Percentiles rank a stretch among this genome's conserved stretches.
phyloP scores from a whole-genome alignment of 495 filamentous ascomycete genomes.

The Aspergillus saccharolyticus region DNA sequence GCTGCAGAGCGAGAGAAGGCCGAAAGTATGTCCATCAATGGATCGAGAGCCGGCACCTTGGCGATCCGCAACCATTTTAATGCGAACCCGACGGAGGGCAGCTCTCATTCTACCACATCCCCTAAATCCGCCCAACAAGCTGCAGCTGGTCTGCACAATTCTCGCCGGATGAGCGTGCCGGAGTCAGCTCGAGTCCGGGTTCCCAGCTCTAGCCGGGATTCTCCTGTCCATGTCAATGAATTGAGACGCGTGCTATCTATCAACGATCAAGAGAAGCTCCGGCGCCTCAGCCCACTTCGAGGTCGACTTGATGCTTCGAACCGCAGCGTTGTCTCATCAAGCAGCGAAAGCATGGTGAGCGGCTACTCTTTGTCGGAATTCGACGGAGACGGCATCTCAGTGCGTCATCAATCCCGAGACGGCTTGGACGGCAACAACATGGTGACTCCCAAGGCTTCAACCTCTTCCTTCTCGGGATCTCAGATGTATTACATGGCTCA shows the following conservation, averaged over 20 bases:
- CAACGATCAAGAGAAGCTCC: slow-evolving; percentile 30
- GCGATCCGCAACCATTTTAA: slow-evolving; percentile 52
- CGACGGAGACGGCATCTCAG: slow-evolving; percentile 28
- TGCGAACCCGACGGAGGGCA: slow-evolving; percentile 47
- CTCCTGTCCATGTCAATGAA: slow-evolving; percentile 80
- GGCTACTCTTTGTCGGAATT: slow-evolving; percentile 35
- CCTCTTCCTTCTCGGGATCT: slow-evolving; percentile 6
- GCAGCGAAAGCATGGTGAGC: slow-evolving; percentile 45
- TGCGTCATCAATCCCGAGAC: slow-evolving; percentile 26
- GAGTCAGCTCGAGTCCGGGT: slow-evolving; percentile 48
- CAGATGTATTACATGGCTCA: neutral
- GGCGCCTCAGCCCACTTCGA: slow-evolving; percentile 38
- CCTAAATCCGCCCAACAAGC: slow-evolving; percentile 20
- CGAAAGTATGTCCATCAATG: slow-evolving; percentile 65
- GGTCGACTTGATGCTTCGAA: slow-evolving; percentile 34
- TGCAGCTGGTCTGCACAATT: slow-evolving; percentile 26
- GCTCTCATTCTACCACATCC: slow-evolving; percentile 26
- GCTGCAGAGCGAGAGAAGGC: slow-evolving; percentile 61
- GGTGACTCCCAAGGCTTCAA: slow-evolving; percentile 32
- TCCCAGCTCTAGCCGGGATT: slow-evolving; percentile 55
- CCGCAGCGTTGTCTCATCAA: slow-evolving; percentile 36
- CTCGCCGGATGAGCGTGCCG: slow-evolving; percentile 37
- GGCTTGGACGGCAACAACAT: slow-evolving; percentile 26
- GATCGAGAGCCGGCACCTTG: slow-evolving; percentile 60
- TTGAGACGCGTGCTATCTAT: slow-evolving; percentile 69